These are phyloP conservation scores for Talaromyces funiculosus DNA, from an alignment of 2,329 filamentous ascomycete genomes.

Conservation along the genomic window DNA sequence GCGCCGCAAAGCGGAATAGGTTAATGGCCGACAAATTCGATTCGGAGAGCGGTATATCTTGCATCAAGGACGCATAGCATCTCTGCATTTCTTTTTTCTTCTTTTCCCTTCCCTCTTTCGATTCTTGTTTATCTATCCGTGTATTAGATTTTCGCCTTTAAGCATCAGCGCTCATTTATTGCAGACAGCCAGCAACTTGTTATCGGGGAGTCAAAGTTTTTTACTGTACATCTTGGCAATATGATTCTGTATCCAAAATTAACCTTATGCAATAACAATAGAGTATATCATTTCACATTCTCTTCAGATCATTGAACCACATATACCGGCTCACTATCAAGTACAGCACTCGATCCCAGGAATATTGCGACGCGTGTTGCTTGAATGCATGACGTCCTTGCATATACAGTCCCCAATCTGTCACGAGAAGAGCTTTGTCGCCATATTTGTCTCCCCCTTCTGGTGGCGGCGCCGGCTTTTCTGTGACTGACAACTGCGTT, in stretches of 20 bases:
- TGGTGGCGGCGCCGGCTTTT: background rate
- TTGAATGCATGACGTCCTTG: constrained; percentile 34
- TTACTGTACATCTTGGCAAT: background rate
- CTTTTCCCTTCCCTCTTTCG: background rate
- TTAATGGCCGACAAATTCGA: background rate
- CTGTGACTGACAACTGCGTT: background rate
- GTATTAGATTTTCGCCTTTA: background rate
- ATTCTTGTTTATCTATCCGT: background rate
- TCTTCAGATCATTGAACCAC: constrained; percentile 33
- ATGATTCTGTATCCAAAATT: background rate
- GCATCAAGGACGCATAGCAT: background rate
- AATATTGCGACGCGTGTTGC: constrained; percentile 37
- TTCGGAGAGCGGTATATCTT: background rate
- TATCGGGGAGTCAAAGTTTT: background rate
- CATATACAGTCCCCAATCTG: constrained; percentile 32
- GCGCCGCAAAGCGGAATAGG: background rate
- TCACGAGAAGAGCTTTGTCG: constrained; percentile 32
- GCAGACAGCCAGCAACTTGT: background rate
- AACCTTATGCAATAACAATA: background rate
- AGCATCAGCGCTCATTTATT: background rate
- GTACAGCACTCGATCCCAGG: constrained; percentile 39
- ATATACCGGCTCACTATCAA: constrained; percentile 38
- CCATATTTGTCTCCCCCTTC: constrained; percentile 14
- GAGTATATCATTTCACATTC: constrained; percentile 1
- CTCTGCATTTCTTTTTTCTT: background rate